Base-by-base conservation (phyloP, 768 basidiomycete genomes). In the Podaxis sp. region DNA sequence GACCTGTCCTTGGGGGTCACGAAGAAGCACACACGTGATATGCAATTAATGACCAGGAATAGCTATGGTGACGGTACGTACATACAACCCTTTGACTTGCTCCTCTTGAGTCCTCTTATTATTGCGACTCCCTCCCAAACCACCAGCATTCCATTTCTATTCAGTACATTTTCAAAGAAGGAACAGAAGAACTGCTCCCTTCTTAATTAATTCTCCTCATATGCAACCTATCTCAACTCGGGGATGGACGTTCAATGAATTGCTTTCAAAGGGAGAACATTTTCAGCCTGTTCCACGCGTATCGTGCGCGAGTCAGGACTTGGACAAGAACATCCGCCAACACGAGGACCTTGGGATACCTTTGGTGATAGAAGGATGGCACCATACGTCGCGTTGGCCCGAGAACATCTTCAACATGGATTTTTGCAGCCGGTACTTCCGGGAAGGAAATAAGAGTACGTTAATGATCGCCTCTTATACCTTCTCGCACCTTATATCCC, bases 321-420 rank as follows among this genome's bases (percentile, higher is more conserved):
- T 82, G 23, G 59, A 70, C 2, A 57, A 67, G 1, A 68, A 68
- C 38, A 77, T 91, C 32, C 63, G 70, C 32, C 55, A 72, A 7
- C 78, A 82, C 50, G 88, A 91, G 50, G 51, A 62, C 3, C 63
- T 67, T 14, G 89, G 89, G 1, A 62, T 71, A 11, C 91, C 91
- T 0, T 65, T 91, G 53, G 81, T 93, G 27, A 79, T 94, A 14
- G 74, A 83, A 60, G 82, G 80, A 13, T 84, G 83, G 71, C 82
- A 91, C 56, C 70, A 80, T 53, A 78, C 80, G 48, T 64, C 73
- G 0, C 62, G 68, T 2, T 93, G 92, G 91, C 79, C 81, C 3
- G 65, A 66, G 16, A 65, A 78, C 0, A 64, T 83, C 46, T 89
- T 92, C 67, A 79, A 72, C 28, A 63, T 84, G 1, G 82, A 87